phyloP scores from a whole-genome alignment of 2,329 filamentous ascomycete species.

The Achaetomium macrosporum region DNA sequence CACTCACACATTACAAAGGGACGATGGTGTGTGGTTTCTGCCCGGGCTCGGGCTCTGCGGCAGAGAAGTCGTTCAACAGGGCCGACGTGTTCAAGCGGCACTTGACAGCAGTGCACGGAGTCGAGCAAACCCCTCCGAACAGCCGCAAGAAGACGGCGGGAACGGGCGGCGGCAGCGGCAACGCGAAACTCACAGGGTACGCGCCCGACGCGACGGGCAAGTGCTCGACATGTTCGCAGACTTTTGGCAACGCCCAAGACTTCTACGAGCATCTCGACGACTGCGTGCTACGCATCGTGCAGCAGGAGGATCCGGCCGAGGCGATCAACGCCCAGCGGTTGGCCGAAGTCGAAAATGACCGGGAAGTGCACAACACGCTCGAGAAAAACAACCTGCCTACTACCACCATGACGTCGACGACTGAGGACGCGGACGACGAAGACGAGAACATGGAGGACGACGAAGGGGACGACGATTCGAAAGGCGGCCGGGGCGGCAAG shows the following conservation, averaged over 20 bases:
- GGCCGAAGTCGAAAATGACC: slow-evolving; percentile 60
- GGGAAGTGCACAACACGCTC: slow-evolving; percentile 55
- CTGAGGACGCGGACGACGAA: slow-evolving; percentile 38
- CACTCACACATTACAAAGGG: slow-evolving; percentile 91
- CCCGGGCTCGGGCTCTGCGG: slow-evolving; percentile 77
- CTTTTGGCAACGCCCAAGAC: slow-evolving; percentile 89
- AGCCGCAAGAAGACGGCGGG: slow-evolving; percentile 65
- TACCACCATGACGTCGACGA: slow-evolving; percentile 34
- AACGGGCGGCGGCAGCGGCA: slow-evolving; percentile 33
- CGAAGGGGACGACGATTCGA: slow-evolving; percentile 54
- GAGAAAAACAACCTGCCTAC: slow-evolving; percentile 58
- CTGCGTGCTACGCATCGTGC: slow-evolving; percentile 65
- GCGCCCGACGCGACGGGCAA: slow-evolving; percentile 79
- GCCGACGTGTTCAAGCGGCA: slow-evolving; percentile 96
- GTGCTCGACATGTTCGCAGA: slow-evolving; percentile 89
- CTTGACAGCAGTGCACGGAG: slow-evolving; percentile 81
- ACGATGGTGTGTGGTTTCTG: slow-evolving; percentile 97
- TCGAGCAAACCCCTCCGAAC: slow-evolving; percentile 89
- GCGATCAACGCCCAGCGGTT: slow-evolving; percentile 62
- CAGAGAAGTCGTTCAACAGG: slow-evolving; percentile 92
- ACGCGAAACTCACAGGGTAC: slow-evolving; percentile 65
- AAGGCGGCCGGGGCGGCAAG: slow-evolving; percentile 38
- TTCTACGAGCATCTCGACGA: slow-evolving; percentile 96
- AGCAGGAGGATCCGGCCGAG: slow-evolving; percentile 64
- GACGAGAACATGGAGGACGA: slow-evolving; percentile 50